Percentiles rank a stretch among this genome's conserved stretches.
Conservation (phyloP, 805 yeast species). For the Zygoascus ofunaensis region DNA sequence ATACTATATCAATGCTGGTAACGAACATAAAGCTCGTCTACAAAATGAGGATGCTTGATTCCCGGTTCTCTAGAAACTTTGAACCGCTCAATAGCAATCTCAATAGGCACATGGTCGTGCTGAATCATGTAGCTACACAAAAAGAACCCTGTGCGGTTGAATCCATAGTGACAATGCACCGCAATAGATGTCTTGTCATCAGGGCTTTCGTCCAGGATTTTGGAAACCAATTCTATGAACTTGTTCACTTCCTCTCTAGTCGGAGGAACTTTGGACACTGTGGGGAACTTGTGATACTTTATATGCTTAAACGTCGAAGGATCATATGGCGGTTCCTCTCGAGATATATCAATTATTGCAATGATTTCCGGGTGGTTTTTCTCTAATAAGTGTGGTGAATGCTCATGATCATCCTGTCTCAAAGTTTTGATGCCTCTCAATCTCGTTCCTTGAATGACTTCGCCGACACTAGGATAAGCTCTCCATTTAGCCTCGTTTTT, state of each 20-base stretch:
- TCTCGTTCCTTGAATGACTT: constrained; percentile 33
- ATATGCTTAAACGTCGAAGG: constrained; percentile 47
- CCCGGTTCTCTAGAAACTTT: constrained; percentile 55
- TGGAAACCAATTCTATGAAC: constrained; percentile 47
- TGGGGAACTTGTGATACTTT: constrained; percentile 60
- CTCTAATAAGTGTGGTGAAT: constrained; percentile 53
- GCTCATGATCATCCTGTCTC: constrained; percentile 51
- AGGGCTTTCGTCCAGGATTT: constrained; percentile 29
- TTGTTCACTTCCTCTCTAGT: constrained; percentile 48
- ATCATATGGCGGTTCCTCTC: constrained; percentile 57
- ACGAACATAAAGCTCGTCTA: constrained; percentile 60
- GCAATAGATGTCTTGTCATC: constrained; percentile 31
- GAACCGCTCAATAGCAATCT: constrained; percentile 56
- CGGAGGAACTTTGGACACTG: constrained; percentile 71
- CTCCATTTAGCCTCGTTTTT: constrained; percentile 71
- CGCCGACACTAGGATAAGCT: constrained; percentile 38
- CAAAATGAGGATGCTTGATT: constrained; percentile 66
- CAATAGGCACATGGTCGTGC: constrained; percentile 46
- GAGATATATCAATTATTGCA: constrained; percentile 60
- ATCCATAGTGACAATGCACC: constrained; percentile 77
- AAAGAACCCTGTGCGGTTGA: constrained; percentile 68
- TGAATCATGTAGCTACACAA: constrained; percentile 63
- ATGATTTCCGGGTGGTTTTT: constrained; percentile 39
- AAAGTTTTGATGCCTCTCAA: constrained; percentile 68
- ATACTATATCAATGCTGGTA: constrained; percentile 33